These are phyloP conservation scores for Prunus mume DNA, from an alignment of 306 rosid genomes.

Conservation along the genomic window DNA sequence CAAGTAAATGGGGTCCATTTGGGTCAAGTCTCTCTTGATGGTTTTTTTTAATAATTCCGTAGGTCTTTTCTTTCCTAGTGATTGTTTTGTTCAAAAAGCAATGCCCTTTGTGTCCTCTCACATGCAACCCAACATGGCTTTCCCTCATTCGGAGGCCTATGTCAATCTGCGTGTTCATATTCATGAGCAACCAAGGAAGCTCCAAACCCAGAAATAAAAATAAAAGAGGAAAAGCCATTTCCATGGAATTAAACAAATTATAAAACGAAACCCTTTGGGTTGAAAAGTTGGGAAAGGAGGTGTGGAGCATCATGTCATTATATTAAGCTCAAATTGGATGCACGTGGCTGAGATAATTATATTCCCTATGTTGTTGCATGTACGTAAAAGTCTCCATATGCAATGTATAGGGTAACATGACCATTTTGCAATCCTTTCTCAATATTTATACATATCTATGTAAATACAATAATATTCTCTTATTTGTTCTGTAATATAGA, in stretches of 20 bases:
- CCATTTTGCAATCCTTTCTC: conserved; percentile 4
- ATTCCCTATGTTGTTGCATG: conserved; percentile 21
- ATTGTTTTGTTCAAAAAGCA: conserved; percentile 34
- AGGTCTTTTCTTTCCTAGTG: conserved; percentile 32
- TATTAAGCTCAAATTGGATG: conserved; percentile 38
- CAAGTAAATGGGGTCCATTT: conserved; percentile 11
- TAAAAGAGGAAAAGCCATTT: conserved; percentile 19
- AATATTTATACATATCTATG: not conserved
- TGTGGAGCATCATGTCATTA: conserved; percentile 39
- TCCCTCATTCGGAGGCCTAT: conserved; percentile 29
- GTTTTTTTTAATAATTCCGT: conserved; percentile 3
- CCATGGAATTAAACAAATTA: not conserved
- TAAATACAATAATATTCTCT: too few species aligned
- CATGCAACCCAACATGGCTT: conserved; percentile 52
- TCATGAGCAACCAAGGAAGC: conserved; percentile 11
- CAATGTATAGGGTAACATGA: conserved; percentile 32
- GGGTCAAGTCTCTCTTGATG: conserved; percentile 15
- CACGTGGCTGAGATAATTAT: conserved; percentile 50
- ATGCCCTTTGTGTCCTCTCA: conserved; percentile 30
- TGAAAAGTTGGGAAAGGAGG: conserved; percentile 26
- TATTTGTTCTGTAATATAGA: not conserved
- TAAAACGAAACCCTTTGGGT: conserved; percentile 9
- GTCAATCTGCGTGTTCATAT: conserved; percentile 6
- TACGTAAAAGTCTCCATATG: conserved; percentile 17
- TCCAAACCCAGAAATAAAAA: not conserved